These are phyloP conservation scores for Aspergillus sp. DNA, from an alignment of 2,329 filamentous ascomycete genomes.

Conservation along the genomic window DNA sequence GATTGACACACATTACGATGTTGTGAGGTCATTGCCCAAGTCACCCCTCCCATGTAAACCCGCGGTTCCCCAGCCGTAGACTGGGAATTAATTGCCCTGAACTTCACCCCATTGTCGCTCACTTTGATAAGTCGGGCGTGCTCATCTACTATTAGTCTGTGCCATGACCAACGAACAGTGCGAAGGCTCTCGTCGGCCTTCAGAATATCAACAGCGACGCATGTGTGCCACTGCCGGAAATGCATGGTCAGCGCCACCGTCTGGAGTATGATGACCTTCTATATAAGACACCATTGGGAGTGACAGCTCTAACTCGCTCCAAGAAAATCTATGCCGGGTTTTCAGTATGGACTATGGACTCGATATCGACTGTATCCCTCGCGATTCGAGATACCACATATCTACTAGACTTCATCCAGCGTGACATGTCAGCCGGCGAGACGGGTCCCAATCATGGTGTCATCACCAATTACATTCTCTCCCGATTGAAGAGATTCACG, in stretches of 20 bases:
- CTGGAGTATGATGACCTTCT: slow-evolving; percentile 25
- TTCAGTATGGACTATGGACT: slow-evolving; percentile 27
- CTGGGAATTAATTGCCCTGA: background rate
- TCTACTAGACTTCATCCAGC: slow-evolving; percentile 63
- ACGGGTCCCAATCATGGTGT: slow-evolving; percentile 35
- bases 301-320: background rate
- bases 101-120: background rate
- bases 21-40: background rate
- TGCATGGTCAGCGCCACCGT: slow-evolving; percentile 31
- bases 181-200: slow-evolving; percentile 22
- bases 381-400: slow-evolving; percentile 70
- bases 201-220: slow-evolving; percentile 27
- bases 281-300: background rate
- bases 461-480: slow-evolving; percentile 55
- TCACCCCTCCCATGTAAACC: background rate
- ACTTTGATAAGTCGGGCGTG: background rate
- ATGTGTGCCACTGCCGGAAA: slow-evolving; percentile 26
- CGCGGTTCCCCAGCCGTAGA: background rate
- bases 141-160: background rate
- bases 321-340: slow-evolving; percentile 39
- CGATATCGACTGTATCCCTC: slow-evolving; percentile 55
- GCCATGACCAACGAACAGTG: slow-evolving; percentile 3
- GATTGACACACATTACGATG: background rate
- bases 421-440: slow-evolving; percentile 46
- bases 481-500: slow-evolving; percentile 53